Base-by-base conservation (phyloP, 2,329 filamentous ascomycete genomes). In the Talaromyces funiculosus region DNA sequence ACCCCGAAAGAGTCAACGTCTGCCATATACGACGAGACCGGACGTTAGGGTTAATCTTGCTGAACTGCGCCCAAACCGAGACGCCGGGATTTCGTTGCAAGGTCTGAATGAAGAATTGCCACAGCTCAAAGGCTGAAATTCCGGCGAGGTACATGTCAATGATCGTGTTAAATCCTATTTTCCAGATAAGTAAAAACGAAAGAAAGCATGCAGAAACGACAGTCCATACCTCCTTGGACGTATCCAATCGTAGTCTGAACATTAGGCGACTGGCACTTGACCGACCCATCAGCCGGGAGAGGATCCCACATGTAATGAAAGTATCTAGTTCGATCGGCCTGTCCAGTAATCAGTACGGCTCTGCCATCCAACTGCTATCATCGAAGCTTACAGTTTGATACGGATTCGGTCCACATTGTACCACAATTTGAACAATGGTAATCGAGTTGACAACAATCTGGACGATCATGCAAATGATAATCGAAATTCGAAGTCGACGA, bases 301-400 rank as follows among this genome's bases (percentile, higher is more conserved):
- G 69, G 66, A 62, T 73, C 73, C 73, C 73, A 75, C 71, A 74
- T 73, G 35, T 74, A 75, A 43, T 75, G 69, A 57, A 75, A 75
- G 51, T 73, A 75, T 33, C 64, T 57, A 4, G 70, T 62, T 18
- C 72, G 65, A 55, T 75, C 57, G 3, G 65, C 35, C 70, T 71
- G 4, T 40, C 9, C 12, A 29, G 5, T 35, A 18, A 3, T 51
- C 47, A 51, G 29, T 20, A 33, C n/a, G 20, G 43, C 29, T 8
- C 9, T 31, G 2, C 9, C 9, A 12, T 20, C 3, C 3, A 12
- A 8, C n/a, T 7, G 18, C 14, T 33, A 51, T 20, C 4, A 4
- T 38, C n/a, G n/a, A n/a, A 10, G 75, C 67, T 24, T 43, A 71
- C 70, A 8, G 67, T 12, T 5, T 60, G 64, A 45, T 73, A 73